phyloP scores from a whole-genome alignment of 768 basidiomycete species.

The Phylloporus sp. region DNA sequence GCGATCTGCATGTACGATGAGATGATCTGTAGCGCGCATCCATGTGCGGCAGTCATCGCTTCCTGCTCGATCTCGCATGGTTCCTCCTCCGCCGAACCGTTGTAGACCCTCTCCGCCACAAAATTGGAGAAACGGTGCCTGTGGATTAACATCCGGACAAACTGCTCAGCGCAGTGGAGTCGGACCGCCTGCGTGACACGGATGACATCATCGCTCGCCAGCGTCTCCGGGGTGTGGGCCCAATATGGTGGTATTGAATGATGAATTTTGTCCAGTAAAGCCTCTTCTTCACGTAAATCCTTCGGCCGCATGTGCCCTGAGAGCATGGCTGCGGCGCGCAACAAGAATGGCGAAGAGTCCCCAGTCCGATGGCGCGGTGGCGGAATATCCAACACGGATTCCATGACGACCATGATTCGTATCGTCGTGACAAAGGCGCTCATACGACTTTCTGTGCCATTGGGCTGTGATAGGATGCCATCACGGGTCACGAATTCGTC shows the following conservation, averaged over 20 bases:
- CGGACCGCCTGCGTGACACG: conserved; percentile 86
- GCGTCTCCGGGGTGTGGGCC: conserved; percentile 75
- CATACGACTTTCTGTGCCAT: conserved; percentile 72
- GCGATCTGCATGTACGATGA: conserved; percentile 81
- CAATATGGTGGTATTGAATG: conserved; percentile 69
- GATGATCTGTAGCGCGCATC: conserved; percentile 78
- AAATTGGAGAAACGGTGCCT: conserved; percentile 80
- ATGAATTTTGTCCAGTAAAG: conserved; percentile 75
- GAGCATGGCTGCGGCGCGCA: conserved; percentile 65
- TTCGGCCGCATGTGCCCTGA: conserved; percentile 57
- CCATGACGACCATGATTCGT: conserved; percentile 82
- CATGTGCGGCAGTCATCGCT: conserved; percentile 72
- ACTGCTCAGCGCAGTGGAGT: conserved; percentile 83
- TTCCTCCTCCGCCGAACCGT: conserved; percentile 44
- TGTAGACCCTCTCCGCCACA: conserved; percentile 62
- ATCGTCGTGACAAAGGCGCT: conserved; percentile 75
- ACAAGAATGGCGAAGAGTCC: conserved; percentile 74
- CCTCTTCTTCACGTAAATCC: conserved; percentile 76
- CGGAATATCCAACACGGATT: conserved; percentile 81
- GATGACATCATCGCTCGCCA: conserved; percentile 82
- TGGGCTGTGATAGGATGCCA: conserved; percentile 58
- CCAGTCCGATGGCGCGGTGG: conserved; percentile 55
- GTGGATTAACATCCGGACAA: conserved; percentile 83
- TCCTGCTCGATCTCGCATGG: conserved; percentile 70
- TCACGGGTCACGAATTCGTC: conserved; percentile 87